Conservation (phyloP, 2,329 filamentous ascomycete species). For the Ceratocystis diversiconidia region DNA sequence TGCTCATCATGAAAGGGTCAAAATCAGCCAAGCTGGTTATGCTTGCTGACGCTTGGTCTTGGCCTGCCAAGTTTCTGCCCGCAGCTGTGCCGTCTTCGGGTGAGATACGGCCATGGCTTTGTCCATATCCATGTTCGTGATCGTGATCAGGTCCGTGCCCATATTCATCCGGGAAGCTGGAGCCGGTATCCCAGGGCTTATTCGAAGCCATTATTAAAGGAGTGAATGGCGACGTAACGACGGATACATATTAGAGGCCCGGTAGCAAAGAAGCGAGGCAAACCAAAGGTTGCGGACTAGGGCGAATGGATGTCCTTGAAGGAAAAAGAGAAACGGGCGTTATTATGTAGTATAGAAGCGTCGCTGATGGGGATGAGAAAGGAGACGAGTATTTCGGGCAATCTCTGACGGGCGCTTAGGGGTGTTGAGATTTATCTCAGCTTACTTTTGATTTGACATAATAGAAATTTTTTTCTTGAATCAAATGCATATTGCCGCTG, state of each 20-base stretch:
- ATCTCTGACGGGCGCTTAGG: no score
- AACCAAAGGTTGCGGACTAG: not conserved
- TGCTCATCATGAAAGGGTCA: not conserved
- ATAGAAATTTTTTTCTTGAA: no score
- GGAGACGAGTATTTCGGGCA: no score
- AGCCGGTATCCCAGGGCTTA: not conserved
- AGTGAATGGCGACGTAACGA: not conserved
- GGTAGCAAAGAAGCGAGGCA: not conserved
- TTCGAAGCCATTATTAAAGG: not conserved
- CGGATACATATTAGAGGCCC: not conserved
- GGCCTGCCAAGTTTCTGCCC: not conserved
- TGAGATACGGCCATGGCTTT: not conserved
- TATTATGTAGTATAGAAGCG: no score
- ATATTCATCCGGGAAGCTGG: not conserved
- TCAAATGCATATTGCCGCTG: not conserved
- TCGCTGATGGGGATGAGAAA: no score
- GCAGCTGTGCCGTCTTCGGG: not conserved
- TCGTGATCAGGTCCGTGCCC: not conserved
- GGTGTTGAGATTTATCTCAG: no score
- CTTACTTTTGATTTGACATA: no score
- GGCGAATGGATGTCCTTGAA: not conserved
- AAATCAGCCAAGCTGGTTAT: constrained; percentile 6
- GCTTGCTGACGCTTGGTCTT: not conserved
- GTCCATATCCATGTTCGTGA: not conserved
- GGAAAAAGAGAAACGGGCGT: not conserved